Evolutionary conservation across 306 rosid genomes (phyloP).

Genomic region (Sicyos edulis): DNA sequence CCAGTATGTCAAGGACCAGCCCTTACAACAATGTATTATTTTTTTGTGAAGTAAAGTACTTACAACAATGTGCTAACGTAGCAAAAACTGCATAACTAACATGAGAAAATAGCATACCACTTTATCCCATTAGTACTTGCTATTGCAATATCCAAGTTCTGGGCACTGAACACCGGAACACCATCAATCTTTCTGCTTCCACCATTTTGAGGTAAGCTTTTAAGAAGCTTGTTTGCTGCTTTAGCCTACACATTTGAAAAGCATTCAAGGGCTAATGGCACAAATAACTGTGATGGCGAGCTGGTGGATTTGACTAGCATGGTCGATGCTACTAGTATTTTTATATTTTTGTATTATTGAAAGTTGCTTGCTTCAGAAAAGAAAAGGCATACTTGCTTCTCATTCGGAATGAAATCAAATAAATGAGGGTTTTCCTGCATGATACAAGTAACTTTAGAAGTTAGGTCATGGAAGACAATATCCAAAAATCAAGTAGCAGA

Average conservation of each 20-base stretch:
- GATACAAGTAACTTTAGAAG: conserved; percentile 15
- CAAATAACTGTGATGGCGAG: neutral
- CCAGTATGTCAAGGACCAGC: neutral
- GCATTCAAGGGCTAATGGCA: conserved; percentile 14
- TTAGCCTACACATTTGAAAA: conserved; percentile 51
- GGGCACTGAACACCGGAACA: conserved; percentile 94
- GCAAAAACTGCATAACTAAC: conserved; percentile 18
- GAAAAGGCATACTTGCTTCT: conserved; percentile 69
- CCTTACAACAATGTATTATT: no score
- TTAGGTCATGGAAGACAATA: conserved; percentile 11
- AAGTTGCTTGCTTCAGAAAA: conserved; percentile 7
- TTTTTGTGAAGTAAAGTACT: neutral
- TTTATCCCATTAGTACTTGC: conserved; percentile 80
- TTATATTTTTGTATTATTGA: neutral
- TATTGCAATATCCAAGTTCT: conserved; percentile 90
- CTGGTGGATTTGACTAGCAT: conserved; percentile 17
- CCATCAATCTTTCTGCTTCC: conserved; percentile 72
- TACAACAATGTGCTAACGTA: neutral
- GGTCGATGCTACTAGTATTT: neutral
- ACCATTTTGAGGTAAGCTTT: conserved; percentile 44
- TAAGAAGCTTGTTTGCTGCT: conserved; percentile 86
- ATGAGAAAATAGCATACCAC: conserved; percentile 49
- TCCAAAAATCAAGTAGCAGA: neutral
- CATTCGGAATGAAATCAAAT: conserved; percentile 95
- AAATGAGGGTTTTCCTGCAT: conserved; percentile 89